These are phyloP conservation scores for Dryas integrifolia DNA, from an alignment of 331 rosid species.

Conservation along the genomic window DNA sequence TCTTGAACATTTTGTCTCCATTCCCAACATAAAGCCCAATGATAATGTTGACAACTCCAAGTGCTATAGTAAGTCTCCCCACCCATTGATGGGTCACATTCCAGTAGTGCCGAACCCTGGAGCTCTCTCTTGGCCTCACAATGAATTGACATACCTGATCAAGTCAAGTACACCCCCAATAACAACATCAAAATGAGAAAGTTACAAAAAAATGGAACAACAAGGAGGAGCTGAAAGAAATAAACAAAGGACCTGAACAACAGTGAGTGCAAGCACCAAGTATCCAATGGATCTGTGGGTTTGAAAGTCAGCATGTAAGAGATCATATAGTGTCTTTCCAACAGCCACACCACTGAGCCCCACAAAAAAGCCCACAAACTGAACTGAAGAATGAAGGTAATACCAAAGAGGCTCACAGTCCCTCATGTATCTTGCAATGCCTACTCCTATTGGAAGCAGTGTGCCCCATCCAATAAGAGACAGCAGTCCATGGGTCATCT, in stretches of 20 bases:
- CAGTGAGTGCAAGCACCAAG: background rate
- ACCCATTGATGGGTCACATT: background rate
- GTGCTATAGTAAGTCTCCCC: background rate
- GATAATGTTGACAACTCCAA: background rate
- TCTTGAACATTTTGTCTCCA: background rate
- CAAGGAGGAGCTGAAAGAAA: background rate
- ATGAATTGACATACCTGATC: slow-evolving; percentile 8
- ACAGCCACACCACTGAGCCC: slow-evolving; percentile 13
- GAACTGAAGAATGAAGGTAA: slow-evolving; percentile 17
- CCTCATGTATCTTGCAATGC: background rate
- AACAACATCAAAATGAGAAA: background rate
- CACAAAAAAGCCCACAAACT: slow-evolving; percentile 11
- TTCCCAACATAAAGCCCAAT: background rate
- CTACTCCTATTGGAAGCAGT: background rate
- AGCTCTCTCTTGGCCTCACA: background rate
- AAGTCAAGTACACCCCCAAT: background rate
- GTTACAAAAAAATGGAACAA: background rate
- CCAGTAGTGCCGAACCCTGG: background rate
- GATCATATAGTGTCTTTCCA: slow-evolving; percentile 7
- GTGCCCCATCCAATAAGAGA: slow-evolving; percentile 8
- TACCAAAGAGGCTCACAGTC: background rate
- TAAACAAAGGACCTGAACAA: background rate
- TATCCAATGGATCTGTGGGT: background rate
- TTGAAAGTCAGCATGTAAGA: background rate
- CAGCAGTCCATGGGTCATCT: slow-evolving; percentile 4